Conservation (phyloP, 2,329 filamentous ascomycete species). For the Reticulascus tulasneorum region DNA sequence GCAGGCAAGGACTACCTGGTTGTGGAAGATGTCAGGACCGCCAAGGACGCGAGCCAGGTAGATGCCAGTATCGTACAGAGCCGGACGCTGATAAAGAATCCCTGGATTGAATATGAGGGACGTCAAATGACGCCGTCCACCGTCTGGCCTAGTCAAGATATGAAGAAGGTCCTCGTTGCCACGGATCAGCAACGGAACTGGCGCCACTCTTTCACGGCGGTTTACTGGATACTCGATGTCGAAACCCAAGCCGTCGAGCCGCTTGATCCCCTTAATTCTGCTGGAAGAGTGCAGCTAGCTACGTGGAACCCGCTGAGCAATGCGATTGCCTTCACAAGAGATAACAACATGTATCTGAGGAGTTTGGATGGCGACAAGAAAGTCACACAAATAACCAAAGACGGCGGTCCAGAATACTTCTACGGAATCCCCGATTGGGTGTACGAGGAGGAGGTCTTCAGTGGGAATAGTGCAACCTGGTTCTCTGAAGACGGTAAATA, state of each 20-base stretch:
- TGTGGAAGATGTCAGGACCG: conserved; percentile 73
- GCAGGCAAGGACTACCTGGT: conserved; percentile 70
- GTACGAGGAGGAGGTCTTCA: conserved; percentile 79
- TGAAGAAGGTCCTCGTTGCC: conserved; percentile 81
- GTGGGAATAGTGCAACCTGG: conserved; percentile 74
- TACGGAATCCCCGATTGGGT: conserved; percentile 97
- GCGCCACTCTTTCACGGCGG: conserved; percentile 82
- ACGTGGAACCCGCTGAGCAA: conserved; percentile 86
- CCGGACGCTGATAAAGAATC: conserved; percentile 71
- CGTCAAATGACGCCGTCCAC: conserved; percentile 52
- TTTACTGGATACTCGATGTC: conserved; percentile 92
- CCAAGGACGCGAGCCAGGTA: conserved; percentile 21
- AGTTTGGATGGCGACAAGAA: conserved; percentile 48
- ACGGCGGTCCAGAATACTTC: conserved; percentile 85
- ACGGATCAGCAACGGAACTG: conserved; percentile 73
- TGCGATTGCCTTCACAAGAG: conserved; percentile 80
- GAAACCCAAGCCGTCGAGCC: conserved; percentile 72
- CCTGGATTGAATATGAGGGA: conserved; percentile 57
- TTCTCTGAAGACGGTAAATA: conserved; percentile 80
- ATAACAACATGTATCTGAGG: conserved; percentile 88
- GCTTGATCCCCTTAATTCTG: conserved; percentile 64
- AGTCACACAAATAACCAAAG: conserved; percentile 72
- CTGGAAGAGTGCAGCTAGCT: conserved; percentile 73
- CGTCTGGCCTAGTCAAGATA: conserved; percentile 73
- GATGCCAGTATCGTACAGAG: conserved; percentile 38